Percentiles rank a stretch among this genome's conserved stretches.
phyloP scores from a whole-genome alignment of 257 asterid genomes.

The Schizonepeta tenuifolia region DNA sequence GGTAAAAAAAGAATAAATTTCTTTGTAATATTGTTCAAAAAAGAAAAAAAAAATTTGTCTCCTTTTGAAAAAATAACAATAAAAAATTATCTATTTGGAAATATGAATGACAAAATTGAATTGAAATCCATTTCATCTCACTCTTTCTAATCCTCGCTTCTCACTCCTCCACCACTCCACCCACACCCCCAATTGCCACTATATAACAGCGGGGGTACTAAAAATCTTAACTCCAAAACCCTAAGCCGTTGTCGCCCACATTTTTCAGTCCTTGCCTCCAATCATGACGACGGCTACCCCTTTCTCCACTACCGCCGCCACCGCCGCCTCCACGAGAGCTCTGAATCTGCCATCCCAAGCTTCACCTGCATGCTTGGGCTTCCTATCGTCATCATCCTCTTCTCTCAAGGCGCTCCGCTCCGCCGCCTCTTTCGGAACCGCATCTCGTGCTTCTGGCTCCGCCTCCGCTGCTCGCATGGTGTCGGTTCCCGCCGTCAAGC shows the following conservation, averaged over 20 bases:
- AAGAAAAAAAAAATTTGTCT: too few species aligned
- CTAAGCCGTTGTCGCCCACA: background rate
- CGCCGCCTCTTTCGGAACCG: conserved; percentile 35
- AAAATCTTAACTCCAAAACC: background rate
- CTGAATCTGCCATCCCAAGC: conserved; percentile 33
- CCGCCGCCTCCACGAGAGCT: conserved; percentile 25
- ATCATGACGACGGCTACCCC: conserved; percentile 71
- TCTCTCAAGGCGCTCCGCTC: conserved; percentile 59
- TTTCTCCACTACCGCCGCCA: conserved; percentile 35
- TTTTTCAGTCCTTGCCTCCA: conserved; percentile 23
- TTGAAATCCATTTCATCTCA: too few species aligned
- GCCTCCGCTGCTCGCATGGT: conserved; percentile 66
- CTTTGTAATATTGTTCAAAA: too few species aligned
- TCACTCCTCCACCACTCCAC: too few species aligned
- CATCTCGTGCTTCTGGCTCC: conserved; percentile 46
- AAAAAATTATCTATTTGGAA: too few species aligned
- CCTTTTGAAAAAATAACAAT: too few species aligned
- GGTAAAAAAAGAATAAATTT: too few species aligned
- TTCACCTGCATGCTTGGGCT: conserved; percentile 45
- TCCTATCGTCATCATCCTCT: conserved; percentile 61
- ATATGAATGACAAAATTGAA: too few species aligned
- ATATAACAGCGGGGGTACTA: background rate
- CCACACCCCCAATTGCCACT: background rate
- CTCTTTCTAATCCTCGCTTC: too few species aligned
- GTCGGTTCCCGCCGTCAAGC: conserved; percentile 50